Percentiles rank a stretch among this genome's conserved stretches.
Conservation (phyloP, 1,284 basidiomycete genomes). For the Leccinum angustisporum region DNA sequence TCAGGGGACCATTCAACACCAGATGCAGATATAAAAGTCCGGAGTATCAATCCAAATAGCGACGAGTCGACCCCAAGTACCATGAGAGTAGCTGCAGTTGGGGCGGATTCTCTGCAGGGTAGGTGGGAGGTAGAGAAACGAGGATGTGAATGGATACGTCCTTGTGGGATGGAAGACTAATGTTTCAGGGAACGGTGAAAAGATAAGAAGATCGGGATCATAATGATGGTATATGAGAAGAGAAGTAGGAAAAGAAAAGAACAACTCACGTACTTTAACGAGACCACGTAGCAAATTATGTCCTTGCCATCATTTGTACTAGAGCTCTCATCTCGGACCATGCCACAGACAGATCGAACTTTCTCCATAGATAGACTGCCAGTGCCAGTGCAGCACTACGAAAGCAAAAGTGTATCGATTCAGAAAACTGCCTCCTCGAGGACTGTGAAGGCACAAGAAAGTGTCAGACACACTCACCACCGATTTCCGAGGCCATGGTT, state of each 20-base stretch:
- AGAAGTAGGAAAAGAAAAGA: background rate
- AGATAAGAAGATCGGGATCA: slow-evolving; percentile 33
- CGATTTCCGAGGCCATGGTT: slow-evolving; percentile 69
- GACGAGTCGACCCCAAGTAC: slow-evolving; percentile 71
- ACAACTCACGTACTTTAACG: slow-evolving; percentile 41
- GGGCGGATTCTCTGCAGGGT: slow-evolving; percentile 72
- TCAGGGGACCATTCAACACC: slow-evolving; percentile 76
- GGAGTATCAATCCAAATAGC: slow-evolving; percentile 76
- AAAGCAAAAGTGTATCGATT: slow-evolving; percentile 5
- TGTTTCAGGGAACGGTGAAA: slow-evolving; percentile 24
- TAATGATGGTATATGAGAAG: background rate
- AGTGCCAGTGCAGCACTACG: no score
- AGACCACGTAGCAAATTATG: slow-evolving; percentile 66
- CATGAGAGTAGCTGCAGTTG: slow-evolving; percentile 84
- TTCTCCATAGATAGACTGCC: slow-evolving; percentile 81
- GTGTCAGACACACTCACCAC: slow-evolving; percentile 46
- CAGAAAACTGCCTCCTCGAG: background rate
- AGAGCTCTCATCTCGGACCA: slow-evolving; percentile 26
- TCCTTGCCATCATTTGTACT: slow-evolving; percentile 14
- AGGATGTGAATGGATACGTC: slow-evolving; percentile 62
- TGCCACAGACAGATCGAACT: slow-evolving; percentile 59
- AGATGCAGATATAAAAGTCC: slow-evolving; percentile 77
- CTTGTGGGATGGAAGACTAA: slow-evolving; percentile 48
- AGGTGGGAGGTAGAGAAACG: slow-evolving; percentile 71
- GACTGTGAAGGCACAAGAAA: background rate